Base-by-base conservation (phyloP, 2,329 filamentous ascomycete species). In the Penicillium sp. region DNA sequence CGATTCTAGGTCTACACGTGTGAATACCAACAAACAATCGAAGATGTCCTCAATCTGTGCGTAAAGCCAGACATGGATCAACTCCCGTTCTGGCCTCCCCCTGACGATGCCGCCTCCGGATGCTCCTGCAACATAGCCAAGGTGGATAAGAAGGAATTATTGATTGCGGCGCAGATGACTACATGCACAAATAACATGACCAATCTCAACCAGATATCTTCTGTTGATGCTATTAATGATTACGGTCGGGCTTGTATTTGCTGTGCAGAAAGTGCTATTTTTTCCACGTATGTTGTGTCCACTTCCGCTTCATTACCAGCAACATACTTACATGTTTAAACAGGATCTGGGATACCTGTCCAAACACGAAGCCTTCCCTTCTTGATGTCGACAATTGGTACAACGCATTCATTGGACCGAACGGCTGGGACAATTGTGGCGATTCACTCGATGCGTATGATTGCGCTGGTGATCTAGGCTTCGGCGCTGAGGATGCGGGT, bases 111-210 rank as follows among this genome's bases (percentile, higher is more conserved):
- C 14, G 44, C 58, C 4, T 58, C 46, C n/a, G 53, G 61, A 11
- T 67, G 61, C 26, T 65, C 64, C 3, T 67, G 64, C 59, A 62
- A 64, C n/a, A 4, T 65, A 0, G 57, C 53, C 1, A 54, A 59
- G 23, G 33, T 61, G 0, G 43, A 54, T 4, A 48, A 43, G 29
- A 55, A 60, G 11, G 46, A 60, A 16, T 16, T 27, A 0, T 25
- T 56, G 13, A 58, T 62, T 13, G 4, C 11, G 2, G 19, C 23
- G 1, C 57, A 58, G 3, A 27, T 63, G 7, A 27, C 21, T 1
- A 8, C 33, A 6, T 62, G 61, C 27, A 23, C 35, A 2, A 58
- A 62, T 13, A 62, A 63, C 25, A 27, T 14, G 39, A 63, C 52
- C 9, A 56, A 55, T 26, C 33, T 60, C 16, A 19, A 50, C 4